Percentiles rank a stretch among this genome's conserved stretches.
These are phyloP conservation scores for Capronia americana DNA, from an alignment of 2,329 filamentous ascomycete genomes.

Conservation along the genomic window DNA sequence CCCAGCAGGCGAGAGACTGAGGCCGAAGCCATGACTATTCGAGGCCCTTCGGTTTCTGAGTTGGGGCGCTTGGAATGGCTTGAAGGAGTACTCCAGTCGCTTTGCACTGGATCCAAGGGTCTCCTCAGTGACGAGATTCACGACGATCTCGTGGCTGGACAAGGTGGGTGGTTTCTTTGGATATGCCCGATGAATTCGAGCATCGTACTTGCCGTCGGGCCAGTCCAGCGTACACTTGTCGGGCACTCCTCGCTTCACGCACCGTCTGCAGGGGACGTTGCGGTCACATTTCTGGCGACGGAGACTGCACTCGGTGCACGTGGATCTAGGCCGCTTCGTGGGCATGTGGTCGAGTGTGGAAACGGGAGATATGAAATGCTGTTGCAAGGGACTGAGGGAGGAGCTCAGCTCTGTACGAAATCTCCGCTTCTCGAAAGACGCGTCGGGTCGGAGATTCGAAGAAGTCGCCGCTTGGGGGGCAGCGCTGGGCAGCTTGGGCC, in stretches of 20 bases:
- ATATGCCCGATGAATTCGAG: conserved; percentile 20
- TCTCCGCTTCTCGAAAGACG: not conserved
- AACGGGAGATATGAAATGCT: not conserved
- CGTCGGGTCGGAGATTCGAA: not conserved
- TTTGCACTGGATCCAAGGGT: conserved; percentile 6
- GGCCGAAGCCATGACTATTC: not conserved
- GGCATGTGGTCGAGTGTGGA: not conserved
- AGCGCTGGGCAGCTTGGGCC: no score
- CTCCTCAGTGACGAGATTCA: not conserved
- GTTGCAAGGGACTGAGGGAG: not conserved
- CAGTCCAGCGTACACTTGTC: conserved; percentile 22
- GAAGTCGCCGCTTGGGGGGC: no score
- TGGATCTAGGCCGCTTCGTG: conserved; percentile 13
- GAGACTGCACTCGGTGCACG: conserved; percentile 26
- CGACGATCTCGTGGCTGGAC: not conserved
- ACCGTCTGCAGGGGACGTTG: conserved; percentile 21
- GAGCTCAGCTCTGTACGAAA: not conserved
- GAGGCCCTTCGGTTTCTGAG: not conserved
- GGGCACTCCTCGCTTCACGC: conserved; percentile 23
- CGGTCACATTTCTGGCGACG: conserved; percentile 29
- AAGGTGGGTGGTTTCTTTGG: conserved; percentile 7
- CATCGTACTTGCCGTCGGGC: conserved; percentile 16
- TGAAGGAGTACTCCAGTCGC: conserved; percentile 23
- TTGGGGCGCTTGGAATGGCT: conserved; percentile 9
- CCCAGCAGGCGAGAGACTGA: conserved; percentile 21